phyloP scores from a whole-genome alignment of 2,329 filamentous ascomycete species.

The Aspergillus tamarii region DNA sequence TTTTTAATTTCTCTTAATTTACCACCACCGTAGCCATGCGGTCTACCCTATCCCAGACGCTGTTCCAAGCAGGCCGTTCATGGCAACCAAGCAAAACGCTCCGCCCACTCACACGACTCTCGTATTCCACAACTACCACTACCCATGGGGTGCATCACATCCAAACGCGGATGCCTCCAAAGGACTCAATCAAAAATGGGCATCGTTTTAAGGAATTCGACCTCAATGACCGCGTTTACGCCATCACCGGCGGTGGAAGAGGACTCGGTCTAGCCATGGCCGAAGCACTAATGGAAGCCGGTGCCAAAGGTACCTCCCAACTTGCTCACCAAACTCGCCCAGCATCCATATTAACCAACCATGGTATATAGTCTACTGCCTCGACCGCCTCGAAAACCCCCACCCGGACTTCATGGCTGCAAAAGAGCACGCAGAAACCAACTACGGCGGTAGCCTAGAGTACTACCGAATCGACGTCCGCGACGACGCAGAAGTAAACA shows the following conservation, averaged over 20 bases:
- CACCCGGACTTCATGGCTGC: constrained; percentile 47
- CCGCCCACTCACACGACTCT: constrained; percentile 14
- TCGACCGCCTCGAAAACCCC: constrained; percentile 51
- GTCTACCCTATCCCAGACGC: constrained; percentile 20
- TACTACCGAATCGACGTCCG: constrained; percentile 54
- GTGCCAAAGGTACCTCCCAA: constrained; percentile 44
- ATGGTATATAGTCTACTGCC: constrained; percentile 46
- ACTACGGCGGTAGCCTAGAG: constrained; percentile 46
- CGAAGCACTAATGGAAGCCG: constrained; percentile 52
- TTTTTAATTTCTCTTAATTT: constrained; percentile 8
- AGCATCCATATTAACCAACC: constrained; percentile 3
- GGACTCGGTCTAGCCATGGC: constrained; percentile 51
- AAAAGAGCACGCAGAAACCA: constrained; percentile 37
- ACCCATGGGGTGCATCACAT: constrained; percentile 32
- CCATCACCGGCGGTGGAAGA: constrained; percentile 48
- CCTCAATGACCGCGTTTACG: constrained; percentile 44
- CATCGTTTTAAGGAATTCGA: constrained; percentile 49
- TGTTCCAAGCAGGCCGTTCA: constrained; percentile 18
- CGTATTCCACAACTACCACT: constrained; percentile 27
- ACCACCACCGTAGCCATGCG: constrained; percentile 19
- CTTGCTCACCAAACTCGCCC: background rate
- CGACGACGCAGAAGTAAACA: constrained; percentile 40
- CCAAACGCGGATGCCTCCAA: constrained; percentile 33
- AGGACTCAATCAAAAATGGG: constrained; percentile 25
- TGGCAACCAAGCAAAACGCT: constrained; percentile 11